Evolutionary conservation across 345 rosid species (phyloP).

Genomic region (Noccaea caerulescens): DNA sequence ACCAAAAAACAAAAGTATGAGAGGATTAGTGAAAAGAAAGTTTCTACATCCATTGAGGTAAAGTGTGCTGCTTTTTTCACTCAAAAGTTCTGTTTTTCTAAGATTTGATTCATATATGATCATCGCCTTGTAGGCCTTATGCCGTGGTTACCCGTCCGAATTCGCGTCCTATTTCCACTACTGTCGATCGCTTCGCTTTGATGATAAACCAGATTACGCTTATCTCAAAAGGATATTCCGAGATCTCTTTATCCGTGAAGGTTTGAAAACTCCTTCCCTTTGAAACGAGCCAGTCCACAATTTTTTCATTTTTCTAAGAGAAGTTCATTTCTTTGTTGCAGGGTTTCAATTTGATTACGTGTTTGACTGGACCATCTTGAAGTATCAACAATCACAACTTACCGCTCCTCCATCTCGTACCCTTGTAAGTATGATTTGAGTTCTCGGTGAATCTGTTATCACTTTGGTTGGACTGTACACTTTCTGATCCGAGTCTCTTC

Average conservation of each 20-base stretch:
- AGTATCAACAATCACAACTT: conserved; percentile 87
- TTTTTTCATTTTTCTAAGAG: background rate
- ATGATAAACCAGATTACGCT: conserved; percentile 77
- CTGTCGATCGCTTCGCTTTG: conserved; percentile 71
- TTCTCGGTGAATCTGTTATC: background rate
- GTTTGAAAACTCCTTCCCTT: conserved; percentile 34
- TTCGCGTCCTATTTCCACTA: conserved; percentile 67
- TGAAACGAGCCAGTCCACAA: background rate
- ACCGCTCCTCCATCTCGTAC: conserved; percentile 73
- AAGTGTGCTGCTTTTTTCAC: conserved; percentile 19
- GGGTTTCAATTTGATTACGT: conserved; percentile 94
- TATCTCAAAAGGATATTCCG: conserved; percentile 72
- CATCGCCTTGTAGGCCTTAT: conserved; percentile 29
- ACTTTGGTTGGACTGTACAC: background rate
- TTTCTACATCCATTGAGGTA: conserved; percentile 51
- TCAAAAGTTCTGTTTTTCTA: background rate
- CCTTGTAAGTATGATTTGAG: conserved; percentile 27
- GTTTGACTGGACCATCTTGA: conserved; percentile 95
- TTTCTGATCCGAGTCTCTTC: conserved; percentile 21
- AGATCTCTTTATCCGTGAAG: conserved; percentile 80
- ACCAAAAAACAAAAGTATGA: conserved; percentile 53
- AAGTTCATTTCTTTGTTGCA: conserved; percentile 36
- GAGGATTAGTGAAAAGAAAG: conserved; percentile 52
- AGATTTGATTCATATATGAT: background rate
- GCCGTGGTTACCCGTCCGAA: conserved; percentile 55